phyloP scores from a whole-genome alignment of 768 basidiomycete species.

The Boletellus ananas region DNA sequence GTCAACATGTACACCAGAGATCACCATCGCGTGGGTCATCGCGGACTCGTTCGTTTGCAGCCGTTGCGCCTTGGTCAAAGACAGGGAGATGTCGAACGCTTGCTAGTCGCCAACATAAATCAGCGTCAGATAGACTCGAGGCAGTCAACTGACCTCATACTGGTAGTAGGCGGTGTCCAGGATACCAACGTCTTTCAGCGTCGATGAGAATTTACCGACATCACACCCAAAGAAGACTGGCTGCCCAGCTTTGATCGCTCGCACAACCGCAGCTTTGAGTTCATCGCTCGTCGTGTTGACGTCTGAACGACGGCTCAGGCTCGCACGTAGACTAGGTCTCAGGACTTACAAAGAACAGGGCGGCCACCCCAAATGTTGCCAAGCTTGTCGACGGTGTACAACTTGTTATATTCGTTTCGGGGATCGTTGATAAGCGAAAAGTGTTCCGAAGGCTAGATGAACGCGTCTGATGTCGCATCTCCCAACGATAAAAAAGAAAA shows the following conservation, averaged over 20 bases:
- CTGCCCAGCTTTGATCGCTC: slow-evolving; percentile 81
- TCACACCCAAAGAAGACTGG: slow-evolving; percentile 98
- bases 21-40: slow-evolving; percentile 92
- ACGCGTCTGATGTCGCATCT: background rate
- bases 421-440: slow-evolving; percentile 97
- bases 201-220: slow-evolving; percentile 82
- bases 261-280: slow-evolving; percentile 79
- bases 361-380: slow-evolving; percentile 91
- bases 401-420: slow-evolving; percentile 72
- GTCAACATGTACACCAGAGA: slow-evolving; percentile 89
- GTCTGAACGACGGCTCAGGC: slow-evolving; percentile 42
- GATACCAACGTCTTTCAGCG: slow-evolving; percentile 54
- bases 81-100: slow-evolving; percentile 79
- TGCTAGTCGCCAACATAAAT: slow-evolving; percentile 39
- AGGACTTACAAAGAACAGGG: slow-evolving; percentile 69
- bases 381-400: slow-evolving; percentile 90
- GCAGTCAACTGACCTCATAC: slow-evolving; percentile 53
- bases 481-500: background rate
- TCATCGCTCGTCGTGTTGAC: slow-evolving; percentile 84
- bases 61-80: slow-evolving; percentile 81
- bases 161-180: slow-evolving; percentile 85
- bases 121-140: background rate
- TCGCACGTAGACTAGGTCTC: background rate
- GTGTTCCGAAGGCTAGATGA: slow-evolving; percentile 55
- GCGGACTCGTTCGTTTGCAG: slow-evolving; percentile 77